phyloP scores from a whole-genome alignment of 202 grass and related monocot genomes.

The Hordeum pubiflorum region DNA sequence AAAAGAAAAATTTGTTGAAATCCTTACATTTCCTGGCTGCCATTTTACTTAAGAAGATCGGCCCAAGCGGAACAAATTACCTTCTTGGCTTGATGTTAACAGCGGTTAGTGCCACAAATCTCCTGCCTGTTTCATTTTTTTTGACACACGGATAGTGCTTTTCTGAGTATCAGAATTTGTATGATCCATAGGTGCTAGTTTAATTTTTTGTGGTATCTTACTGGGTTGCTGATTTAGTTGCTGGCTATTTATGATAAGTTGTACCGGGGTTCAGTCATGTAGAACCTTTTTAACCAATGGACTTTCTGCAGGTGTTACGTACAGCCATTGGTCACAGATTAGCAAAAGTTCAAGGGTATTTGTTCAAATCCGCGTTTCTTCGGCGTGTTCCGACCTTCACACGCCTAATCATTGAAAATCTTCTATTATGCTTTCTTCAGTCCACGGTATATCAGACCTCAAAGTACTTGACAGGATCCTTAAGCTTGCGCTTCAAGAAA shows the following conservation, averaged over 20 bases:
- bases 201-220: background rate
- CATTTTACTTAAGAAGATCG: constrained; percentile 81
- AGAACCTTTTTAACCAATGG: background rate
- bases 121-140: background rate
- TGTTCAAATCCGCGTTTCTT: constrained; percentile 88
- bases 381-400: constrained; percentile 67
- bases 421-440: constrained; percentile 90
- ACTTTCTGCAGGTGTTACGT: constrained; percentile 63
- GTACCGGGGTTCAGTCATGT: background rate
- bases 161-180: background rate
- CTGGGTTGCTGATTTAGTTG: background rate
- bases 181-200: background rate
- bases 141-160: background rate
- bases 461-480: constrained; percentile 79
- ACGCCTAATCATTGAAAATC: constrained; percentile 80
- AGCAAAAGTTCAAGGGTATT: constrained; percentile 92
- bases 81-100: constrained; percentile 63
- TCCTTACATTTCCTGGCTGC: constrained; percentile 81
- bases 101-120: constrained; percentile 36
- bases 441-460: constrained; percentile 74
- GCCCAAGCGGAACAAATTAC: constrained; percentile 53
- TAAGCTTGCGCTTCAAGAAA: constrained; percentile 87
- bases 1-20: constrained; percentile 52
- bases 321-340: constrained; percentile 86
- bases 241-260: background rate